Conservation (phyloP, 345 rosid species). For the Populus pruinosa region DNA sequence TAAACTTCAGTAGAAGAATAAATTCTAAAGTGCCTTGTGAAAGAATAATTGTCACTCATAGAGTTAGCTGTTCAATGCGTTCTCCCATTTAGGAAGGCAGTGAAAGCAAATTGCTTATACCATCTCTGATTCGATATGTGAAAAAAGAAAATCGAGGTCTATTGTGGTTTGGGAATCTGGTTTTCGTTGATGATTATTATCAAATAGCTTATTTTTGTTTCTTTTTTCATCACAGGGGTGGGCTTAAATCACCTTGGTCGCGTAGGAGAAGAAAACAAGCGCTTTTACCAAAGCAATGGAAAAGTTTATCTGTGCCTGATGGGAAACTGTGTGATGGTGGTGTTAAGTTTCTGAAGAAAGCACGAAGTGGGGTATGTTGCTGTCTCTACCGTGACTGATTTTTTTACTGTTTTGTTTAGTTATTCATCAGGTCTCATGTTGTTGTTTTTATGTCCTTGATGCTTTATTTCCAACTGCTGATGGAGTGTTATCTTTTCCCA, state of each 20-base stretch:
- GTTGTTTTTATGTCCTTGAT: background rate
- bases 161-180: background rate
- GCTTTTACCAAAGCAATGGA: constrained; percentile 77
- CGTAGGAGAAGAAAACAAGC: constrained; percentile 80
- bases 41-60: background rate
- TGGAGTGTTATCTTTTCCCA: constrained; percentile 9
- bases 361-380: constrained; percentile 82
- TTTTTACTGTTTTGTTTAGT: background rate
- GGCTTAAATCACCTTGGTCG: constrained; percentile 89
- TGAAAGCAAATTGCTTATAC: background rate
- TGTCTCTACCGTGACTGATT: background rate
- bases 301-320: constrained; percentile 58
- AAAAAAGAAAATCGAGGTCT: background rate
- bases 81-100: background rate
- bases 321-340: constrained; percentile 81
- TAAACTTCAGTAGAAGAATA: too few relatives aligned
- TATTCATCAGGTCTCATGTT: background rate
- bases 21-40: background rate
- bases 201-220: background rate
- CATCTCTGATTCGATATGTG: background rate
- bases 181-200: background rate
- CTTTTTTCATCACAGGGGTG: constrained; percentile 46
- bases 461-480: constrained; percentile 6
- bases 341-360: constrained; percentile 79
- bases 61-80: background rate